phyloP scores from a whole-genome alignment of 176 grass and related monocot genomes.

The Aegilops bicornis region DNA sequence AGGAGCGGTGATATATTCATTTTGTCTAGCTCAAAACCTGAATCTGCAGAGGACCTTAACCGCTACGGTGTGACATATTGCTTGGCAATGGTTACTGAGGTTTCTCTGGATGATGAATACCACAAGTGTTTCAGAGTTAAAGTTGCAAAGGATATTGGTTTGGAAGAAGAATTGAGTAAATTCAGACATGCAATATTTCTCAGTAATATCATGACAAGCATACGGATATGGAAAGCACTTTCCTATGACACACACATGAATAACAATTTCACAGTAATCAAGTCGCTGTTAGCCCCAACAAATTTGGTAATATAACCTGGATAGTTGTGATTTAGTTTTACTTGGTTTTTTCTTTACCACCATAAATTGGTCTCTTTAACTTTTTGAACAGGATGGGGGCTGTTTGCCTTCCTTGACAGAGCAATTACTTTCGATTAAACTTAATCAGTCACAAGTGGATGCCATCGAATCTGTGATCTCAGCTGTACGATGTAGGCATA shows the following conservation, averaged over 20 bases:
- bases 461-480: constrained; percentile 49
- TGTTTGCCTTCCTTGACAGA: constrained; percentile 16
- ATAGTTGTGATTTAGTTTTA: not conserved
- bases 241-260: constrained; percentile 7
- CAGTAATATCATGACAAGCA: constrained; percentile 48
- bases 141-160: constrained; percentile 22
- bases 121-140: constrained; percentile 50
- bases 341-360: not conserved
- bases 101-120: constrained; percentile 42
- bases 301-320: constrained; percentile 41
- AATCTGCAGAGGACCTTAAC: constrained; percentile 38
- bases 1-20: constrained; percentile 67
- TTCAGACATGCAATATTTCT: constrained; percentile 51
- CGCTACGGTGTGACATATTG: constrained; percentile 47
- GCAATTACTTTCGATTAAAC: constrained; percentile 36
- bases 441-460: constrained; percentile 59
- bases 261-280: constrained; percentile 61
- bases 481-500: constrained; percentile 36
- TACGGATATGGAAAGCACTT: constrained; percentile 61
- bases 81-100: constrained; percentile 52
- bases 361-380: not conserved
- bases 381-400: constrained; percentile 8
- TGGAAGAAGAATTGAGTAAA: constrained; percentile 21
- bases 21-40: constrained; percentile 52
- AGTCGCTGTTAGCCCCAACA: constrained; percentile 33